A percentile compares a stretch with the other conserved stretches of the same genome.
These are phyloP conservation scores for Thuidium tamariscinum DNA, from an alignment of 225 moss, liverwort and hornwort species.

Conservation along the genomic window DNA sequence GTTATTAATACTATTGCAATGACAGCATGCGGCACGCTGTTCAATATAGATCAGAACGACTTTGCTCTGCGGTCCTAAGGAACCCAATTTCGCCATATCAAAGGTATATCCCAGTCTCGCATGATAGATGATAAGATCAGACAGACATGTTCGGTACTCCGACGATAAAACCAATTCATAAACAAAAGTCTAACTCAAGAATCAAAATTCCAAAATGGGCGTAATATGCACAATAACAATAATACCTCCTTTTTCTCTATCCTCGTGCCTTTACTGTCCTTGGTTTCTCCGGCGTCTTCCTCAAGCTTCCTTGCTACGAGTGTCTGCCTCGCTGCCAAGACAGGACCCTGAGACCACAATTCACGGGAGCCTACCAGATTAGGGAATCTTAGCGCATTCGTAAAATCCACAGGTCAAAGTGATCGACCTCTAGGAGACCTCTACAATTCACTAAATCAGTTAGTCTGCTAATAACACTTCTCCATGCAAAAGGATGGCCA, in stretches of 20 bases:
- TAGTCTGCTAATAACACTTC: background rate
- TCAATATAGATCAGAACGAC: background rate
- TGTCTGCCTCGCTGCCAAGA: slow-evolving; percentile 71
- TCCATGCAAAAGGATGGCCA: background rate
- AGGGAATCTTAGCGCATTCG: background rate
- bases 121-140: background rate
- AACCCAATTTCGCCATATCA: background rate
- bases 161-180: background rate
- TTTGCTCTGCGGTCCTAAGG: background rate
- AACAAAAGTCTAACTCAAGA: background rate
- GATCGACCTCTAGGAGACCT: background rate
- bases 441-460: background rate
- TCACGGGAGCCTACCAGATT: background rate
- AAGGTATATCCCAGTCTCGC: background rate
- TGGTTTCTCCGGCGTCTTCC: slow-evolving; percentile 47
- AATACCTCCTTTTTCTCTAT: slow-evolving; percentile 75
- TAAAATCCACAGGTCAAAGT: background rate
- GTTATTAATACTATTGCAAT: background rate
- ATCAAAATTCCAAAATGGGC: background rate
- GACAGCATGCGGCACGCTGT: background rate
- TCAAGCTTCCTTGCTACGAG: slow-evolving; percentile 73
- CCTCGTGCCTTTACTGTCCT: slow-evolving; percentile 39
- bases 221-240: background rate
- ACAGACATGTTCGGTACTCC: background rate
- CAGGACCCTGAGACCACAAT: slow-evolving; percentile 59